Percentiles rank a stretch among this genome's conserved stretches.
These are phyloP conservation scores for Coemansia sp. DNA, from an alignment of 192 early-diverging fungal species.

Conservation along the genomic window DNA sequence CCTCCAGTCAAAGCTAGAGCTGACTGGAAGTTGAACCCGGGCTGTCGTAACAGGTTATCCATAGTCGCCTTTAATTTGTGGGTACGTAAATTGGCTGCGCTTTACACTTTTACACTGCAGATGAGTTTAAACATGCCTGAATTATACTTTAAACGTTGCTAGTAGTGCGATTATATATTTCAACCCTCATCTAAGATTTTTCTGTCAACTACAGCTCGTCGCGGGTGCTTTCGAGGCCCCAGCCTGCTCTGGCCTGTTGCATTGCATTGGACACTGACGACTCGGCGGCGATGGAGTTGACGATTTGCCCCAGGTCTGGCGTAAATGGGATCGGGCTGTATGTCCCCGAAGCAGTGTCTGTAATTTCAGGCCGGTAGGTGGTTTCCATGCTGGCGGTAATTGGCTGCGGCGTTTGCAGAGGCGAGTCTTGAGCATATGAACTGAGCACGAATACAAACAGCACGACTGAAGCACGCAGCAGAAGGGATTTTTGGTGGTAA, in stretches of 20 bases:
- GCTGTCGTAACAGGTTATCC: too few species aligned
- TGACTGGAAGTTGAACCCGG: too few species aligned
- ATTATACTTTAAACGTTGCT: not conserved
- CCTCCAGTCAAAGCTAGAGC: too few species aligned
- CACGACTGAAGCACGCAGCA: not conserved
- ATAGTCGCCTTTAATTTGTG: too few species aligned
- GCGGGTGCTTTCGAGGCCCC: conserved; percentile 3
- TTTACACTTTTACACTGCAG: too few species aligned
- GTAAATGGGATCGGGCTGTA: conserved; percentile 43
- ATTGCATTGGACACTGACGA: conserved; percentile 30
- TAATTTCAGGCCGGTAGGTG: conserved; percentile 29
- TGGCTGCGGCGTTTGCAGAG: conserved; percentile 1
- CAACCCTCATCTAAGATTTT: not conserved
- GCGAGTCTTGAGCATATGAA: not conserved
- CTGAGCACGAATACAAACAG: not conserved
- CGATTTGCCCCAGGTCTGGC: conserved; percentile 33
- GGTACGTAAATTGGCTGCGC: too few species aligned
- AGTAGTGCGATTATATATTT: not conserved
- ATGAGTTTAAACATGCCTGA: not conserved
- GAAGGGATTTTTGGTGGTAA: not conserved
- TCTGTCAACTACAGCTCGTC: conserved; percentile 29
- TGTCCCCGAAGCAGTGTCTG: conserved; percentile 6
- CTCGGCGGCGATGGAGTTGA: conserved; percentile 30
- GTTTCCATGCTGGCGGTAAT: conserved; percentile 31
- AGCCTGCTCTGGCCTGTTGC: conserved; percentile 21